These are phyloP conservation scores for Aspergillus fijiensis DNA, from an alignment of 2,329 filamentous ascomycete species.

Conservation along the genomic window DNA sequence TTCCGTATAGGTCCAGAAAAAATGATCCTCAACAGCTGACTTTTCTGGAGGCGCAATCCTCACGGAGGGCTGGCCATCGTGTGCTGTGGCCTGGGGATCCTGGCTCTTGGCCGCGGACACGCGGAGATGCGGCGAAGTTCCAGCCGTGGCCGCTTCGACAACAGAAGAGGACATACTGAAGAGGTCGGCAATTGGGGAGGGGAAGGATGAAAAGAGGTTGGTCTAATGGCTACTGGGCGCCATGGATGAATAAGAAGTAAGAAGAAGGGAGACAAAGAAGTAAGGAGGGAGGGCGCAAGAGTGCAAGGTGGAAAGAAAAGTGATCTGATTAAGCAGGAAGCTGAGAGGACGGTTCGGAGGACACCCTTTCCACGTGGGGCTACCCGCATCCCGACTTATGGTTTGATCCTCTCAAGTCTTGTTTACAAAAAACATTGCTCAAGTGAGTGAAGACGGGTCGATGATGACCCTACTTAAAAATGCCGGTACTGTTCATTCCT, in stretches of 20 bases:
- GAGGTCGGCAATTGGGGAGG: not conserved
- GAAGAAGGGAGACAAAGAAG: not conserved
- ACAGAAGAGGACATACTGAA: conserved; percentile 29
- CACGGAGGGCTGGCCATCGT: conserved; percentile 20
- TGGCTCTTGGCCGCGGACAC: conserved; percentile 32
- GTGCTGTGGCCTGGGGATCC: conserved; percentile 15
- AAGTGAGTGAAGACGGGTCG: not conserved
- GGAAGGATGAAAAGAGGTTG: not conserved
- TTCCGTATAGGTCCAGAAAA: conserved; percentile 99
- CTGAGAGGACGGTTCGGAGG: conserved; percentile 25
- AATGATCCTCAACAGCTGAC: conserved; percentile 56
- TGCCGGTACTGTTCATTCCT: not conserved
- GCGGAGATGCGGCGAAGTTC: conserved; percentile 33
- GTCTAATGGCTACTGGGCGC: conserved; percentile 14
- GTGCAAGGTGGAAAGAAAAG: conserved; percentile 10
- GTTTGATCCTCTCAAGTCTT: conserved; percentile 11
- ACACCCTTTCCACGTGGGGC: conserved; percentile 40
- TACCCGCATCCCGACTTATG: conserved; percentile 21
- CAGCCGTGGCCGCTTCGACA: conserved; percentile 26
- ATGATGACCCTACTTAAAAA: not conserved
- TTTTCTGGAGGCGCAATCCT: conserved; percentile 33
- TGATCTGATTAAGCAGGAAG: conserved; percentile 15
- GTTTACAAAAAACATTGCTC: not conserved
- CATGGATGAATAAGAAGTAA: conserved; percentile 15
- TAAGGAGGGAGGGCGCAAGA: conserved; percentile 14